Evolutionary conservation across 2,329 filamentous ascomycete species (phyloP), one percentile per base, ranked within the genome.

Genomic region (Trichoderma lentiforme): DNA sequence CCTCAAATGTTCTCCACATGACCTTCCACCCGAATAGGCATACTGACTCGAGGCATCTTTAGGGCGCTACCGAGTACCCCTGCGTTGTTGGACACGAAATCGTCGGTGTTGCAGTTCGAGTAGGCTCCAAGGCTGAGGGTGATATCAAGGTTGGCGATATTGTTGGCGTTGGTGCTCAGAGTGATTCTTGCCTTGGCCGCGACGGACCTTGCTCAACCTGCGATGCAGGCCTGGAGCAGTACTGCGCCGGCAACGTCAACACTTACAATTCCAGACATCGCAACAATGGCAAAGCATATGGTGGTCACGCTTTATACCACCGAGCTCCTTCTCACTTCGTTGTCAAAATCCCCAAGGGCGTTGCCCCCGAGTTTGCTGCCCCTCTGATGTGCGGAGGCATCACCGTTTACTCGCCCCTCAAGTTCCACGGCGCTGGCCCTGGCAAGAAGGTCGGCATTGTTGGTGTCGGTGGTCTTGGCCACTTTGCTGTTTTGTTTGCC

Each of bases 371-470:
- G 67, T 74, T 81, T 67, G 83, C 84, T 11, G 85, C 91, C 21
- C 91, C 91, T 4, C 89, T 93, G 87, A 83, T 93, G 56, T 93
- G 92, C 77, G 92, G 86, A 26, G 91, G 92, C 15, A 86, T 93
- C 39, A 94, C 92, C 0, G 84, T 91, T 7, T 94, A 86, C 78
- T 84, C 85, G 12, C 91, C 92, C 1, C 80, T 94, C 64, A 84
- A 84, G 76, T 84, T 88, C 67, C 87, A 91, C 74, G 88, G 88
- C 3, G 88, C 86, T 63, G 92, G 91, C 0, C 90, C 90, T 0
- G 91, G 90, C 15, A 93, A 91, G 81, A 85, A 80, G 28, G 89
- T 93, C 3, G 91, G 88, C 1, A 87, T 93, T 73, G 83, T 92
- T 24, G 91, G 91, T 3, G 83, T 93, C 15, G 91, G 91, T 8